These are phyloP conservation scores for Coemansia sp. DNA, from an alignment of 192 early-diverging fungal species.

Conservation along the genomic window DNA sequence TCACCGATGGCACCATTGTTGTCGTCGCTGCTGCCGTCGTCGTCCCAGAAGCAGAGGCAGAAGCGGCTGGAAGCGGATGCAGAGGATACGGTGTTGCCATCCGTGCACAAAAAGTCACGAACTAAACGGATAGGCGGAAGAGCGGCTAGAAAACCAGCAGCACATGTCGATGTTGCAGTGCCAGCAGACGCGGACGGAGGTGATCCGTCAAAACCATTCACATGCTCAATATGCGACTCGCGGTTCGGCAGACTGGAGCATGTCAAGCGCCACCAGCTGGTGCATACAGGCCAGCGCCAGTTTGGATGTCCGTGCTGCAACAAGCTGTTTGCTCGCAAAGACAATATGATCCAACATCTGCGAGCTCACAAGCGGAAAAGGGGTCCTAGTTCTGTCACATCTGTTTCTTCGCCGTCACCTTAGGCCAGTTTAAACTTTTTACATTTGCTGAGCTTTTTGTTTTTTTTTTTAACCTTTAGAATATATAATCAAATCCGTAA, in stretches of 20 bases:
- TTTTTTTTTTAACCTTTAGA: no score
- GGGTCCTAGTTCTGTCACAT: neutral
- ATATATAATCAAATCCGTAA: no score
- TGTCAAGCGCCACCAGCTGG: conserved; percentile 54
- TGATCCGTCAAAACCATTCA: conserved; percentile 50
- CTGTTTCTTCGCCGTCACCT: no score
- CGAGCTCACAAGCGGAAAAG: conserved; percentile 62
- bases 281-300: conserved; percentile 64
- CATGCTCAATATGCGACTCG: conserved; percentile 58
- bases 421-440: no score
- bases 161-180: neutral
- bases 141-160: neutral
- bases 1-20: neutral
- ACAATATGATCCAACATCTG: conserved; percentile 82
- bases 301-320: conserved; percentile 66
- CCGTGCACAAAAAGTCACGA: neutral
- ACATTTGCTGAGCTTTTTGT: no score
- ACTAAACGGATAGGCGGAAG: neutral
- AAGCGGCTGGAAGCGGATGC: neutral
- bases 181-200: conserved; percentile 2
- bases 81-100: neutral
- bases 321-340: conserved; percentile 69
- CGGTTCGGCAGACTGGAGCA: conserved; percentile 58
- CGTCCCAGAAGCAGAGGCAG: neutral
- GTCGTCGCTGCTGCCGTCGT: neutral